Conservation (phyloP, 2,329 filamentous ascomycete species). For the Penicillium freii region DNA sequence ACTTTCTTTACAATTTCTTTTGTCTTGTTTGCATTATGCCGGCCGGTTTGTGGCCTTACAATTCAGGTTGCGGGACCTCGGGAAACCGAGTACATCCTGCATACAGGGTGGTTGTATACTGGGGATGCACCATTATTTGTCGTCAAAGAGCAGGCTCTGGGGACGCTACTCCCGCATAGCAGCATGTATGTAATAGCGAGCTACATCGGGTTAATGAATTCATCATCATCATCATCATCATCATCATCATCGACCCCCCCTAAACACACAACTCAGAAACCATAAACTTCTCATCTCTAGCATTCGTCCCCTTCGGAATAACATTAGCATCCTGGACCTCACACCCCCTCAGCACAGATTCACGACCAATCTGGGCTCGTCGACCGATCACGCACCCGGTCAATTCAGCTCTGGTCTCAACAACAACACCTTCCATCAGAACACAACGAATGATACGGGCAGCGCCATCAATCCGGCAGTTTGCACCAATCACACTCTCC, state of each 20-base stretch:
- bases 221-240: too few relatives aligned
- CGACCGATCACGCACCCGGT: slow-evolving; percentile 2
- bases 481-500: slow-evolving; percentile 2
- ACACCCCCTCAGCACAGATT: neutral
- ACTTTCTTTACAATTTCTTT: too few relatives aligned
- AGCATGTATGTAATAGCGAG: too few relatives aligned
- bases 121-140: too few relatives aligned
- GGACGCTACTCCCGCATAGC: too few relatives aligned
- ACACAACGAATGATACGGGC: slow-evolving; percentile 5
- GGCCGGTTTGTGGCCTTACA: too few relatives aligned
- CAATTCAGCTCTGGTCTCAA: neutral
- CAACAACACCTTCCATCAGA: neutral
- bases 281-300: neutral
- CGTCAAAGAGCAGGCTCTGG: too few relatives aligned
- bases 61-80: too few relatives aligned
- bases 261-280: neutral
- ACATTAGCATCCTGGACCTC: slow-evolving; percentile 1
- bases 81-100: too few relatives aligned
- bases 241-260: neutral
- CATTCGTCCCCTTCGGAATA: neutral
- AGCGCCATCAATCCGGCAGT: neutral
- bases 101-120: too few relatives aligned
- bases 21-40: too few relatives aligned
- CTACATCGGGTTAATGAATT: too few relatives aligned
- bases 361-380: neutral